Evolutionary conservation across 441 rosid species (phyloP).

Genomic region (Gossypium davidsonii): DNA sequence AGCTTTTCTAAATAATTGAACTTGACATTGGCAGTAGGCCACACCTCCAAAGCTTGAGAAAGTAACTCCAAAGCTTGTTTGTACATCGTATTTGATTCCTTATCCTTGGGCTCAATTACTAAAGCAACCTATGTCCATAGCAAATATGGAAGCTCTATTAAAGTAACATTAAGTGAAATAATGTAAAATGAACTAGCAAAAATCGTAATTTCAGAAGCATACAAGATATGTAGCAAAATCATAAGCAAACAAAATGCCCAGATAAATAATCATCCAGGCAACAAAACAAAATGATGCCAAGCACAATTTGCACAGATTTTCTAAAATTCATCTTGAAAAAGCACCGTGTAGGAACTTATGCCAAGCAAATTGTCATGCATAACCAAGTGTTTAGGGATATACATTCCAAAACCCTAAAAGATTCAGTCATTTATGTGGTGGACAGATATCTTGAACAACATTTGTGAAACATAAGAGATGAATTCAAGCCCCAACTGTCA

Average conservation of each 20-base stretch:
- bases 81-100: constrained; percentile 87
- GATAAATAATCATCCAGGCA: not conserved
- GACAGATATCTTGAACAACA: not conserved
- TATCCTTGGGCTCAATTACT: constrained; percentile 98
- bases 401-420: not conserved
- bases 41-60: constrained; percentile 94
- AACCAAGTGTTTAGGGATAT: not conserved
- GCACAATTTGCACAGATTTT: not conserved
- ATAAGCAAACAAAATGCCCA: not conserved
- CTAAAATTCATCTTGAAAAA: not conserved
- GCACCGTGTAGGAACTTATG: not conserved
- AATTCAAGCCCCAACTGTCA: not conserved
- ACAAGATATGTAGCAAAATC: not conserved
- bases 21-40: constrained; percentile 96
- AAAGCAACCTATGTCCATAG: constrained; percentile 77
- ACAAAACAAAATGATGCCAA: not conserved
- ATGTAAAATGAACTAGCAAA: not conserved
- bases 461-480: not conserved
- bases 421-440: not conserved
- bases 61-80: constrained; percentile 88
- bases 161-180: not conserved
- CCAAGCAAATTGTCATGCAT: not conserved
- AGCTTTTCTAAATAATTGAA: constrained; percentile 86
- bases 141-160: constrained; percentile 17
- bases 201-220: not conserved